A percentile compares a stretch with the other conserved stretches of the same genome.
Conservation (phyloP, 75 land plant species). For the Larix kaempferi region DNA sequence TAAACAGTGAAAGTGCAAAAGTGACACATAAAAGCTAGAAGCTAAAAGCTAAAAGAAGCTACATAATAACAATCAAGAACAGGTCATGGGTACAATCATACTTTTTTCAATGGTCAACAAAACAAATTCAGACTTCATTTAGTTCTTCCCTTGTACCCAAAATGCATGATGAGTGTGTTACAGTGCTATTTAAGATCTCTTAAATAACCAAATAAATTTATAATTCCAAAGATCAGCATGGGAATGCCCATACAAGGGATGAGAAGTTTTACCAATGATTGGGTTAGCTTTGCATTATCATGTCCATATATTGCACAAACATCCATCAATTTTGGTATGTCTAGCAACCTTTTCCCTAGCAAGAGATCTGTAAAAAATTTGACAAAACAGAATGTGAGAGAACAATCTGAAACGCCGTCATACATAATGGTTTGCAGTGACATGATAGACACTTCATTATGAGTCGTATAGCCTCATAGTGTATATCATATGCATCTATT, state of each 20-base stretch:
- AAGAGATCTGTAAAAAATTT: conserved; percentile 48
- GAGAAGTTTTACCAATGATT: conserved; percentile 50
- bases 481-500: not conserved
- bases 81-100: too few species aligned
- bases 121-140: not conserved
- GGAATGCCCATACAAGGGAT: not conserved
- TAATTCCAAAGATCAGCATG: not conserved
- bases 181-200: not conserved
- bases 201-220: not conserved
- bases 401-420: not conserved
- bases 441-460: not conserved
- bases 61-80: too few species aligned
- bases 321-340: conserved; percentile 88
- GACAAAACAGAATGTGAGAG: conserved; percentile 11
- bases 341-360: conserved; percentile 75
- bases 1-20: too few species aligned
- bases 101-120: not conserved
- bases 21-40: too few species aligned
- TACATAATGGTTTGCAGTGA: not conserved
- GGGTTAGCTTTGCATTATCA: conserved; percentile 80
- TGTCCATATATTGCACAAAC: conserved; percentile 89
- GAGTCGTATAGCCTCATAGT: not conserved
- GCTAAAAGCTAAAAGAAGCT: too few species aligned
- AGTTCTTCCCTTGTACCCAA: not conserved
- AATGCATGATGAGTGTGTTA: not conserved